Evolutionary conservation across 1,139 yeast species (phyloP).

Genomic region (Torulaspora globosa): DNA sequence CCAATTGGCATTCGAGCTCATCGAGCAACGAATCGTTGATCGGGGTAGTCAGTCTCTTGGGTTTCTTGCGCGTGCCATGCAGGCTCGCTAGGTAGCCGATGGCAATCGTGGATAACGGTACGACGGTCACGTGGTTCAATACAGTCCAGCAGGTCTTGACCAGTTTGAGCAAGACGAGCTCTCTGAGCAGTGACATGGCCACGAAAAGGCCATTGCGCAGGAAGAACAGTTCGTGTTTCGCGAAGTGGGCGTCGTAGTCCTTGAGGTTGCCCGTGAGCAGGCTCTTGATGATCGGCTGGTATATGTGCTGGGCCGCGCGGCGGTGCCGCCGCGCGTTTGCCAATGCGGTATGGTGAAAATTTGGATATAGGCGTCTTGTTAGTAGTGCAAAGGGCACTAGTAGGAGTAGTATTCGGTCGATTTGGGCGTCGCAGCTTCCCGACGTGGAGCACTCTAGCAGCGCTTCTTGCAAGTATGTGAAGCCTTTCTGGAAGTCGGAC

Average conservation of each 20-base stretch:
- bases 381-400: conserved; percentile 55
- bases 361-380: conserved; percentile 44
- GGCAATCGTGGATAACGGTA: conserved; percentile 19
- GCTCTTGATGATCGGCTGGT: conserved; percentile 49
- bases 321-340: not conserved
- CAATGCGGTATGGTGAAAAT: conserved; percentile 1
- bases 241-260: conserved; percentile 46
- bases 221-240: conserved; percentile 47
- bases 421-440: conserved; percentile 29
- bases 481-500: conserved; percentile 23
- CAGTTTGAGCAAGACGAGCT: conserved; percentile 50
- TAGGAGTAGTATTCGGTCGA: conserved; percentile 45
- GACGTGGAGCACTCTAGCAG: conserved; percentile 37
- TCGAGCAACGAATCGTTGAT: conserved; percentile 36
- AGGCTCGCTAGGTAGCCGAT: conserved; percentile 6
- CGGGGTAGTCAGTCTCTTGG: conserved; percentile 1
- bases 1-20: conserved; percentile 67
- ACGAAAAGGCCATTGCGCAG: conserved; percentile 61
- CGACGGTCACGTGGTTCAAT: conserved; percentile 17
- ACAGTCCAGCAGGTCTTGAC: conserved; percentile 45
- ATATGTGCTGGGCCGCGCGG: conserved; percentile 27
- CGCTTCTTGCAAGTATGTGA: conserved; percentile 23
- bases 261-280: conserved; percentile 53
- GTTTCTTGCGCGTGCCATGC: conserved; percentile 12
- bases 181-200: conserved; percentile 52